A percentile compares a stretch with the other conserved stretches of the same genome.
phyloP scores from a whole-genome alignment of 202 grass and related monocot species.

The Carex sylvatica region DNA sequence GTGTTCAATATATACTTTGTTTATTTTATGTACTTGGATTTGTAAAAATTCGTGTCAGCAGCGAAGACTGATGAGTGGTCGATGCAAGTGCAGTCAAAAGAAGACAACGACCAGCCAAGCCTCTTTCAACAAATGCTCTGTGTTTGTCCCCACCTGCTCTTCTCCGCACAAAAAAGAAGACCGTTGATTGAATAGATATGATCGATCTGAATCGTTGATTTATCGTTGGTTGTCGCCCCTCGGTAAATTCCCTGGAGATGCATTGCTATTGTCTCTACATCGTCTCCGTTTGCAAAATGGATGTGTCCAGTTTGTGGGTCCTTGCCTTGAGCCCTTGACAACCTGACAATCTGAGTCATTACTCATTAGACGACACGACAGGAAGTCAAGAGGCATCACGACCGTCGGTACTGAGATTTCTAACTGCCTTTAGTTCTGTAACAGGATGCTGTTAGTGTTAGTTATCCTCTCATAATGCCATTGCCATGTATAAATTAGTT shows the following conservation, averaged over 20 bases:
- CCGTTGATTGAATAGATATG: background rate
- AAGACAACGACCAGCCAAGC: constrained; percentile 30
- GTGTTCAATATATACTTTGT: background rate
- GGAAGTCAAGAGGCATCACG: constrained; percentile 7
- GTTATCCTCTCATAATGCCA: too few relatives aligned
- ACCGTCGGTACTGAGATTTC: background rate
- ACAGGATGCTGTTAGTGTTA: too few relatives aligned
- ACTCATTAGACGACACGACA: too few relatives aligned
- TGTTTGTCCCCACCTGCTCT: background rate
- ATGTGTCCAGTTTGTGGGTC: background rate
- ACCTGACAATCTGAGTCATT: background rate
- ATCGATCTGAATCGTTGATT: background rate
- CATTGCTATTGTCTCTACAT: constrained; percentile 3
- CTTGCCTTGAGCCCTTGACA: too few relatives aligned
- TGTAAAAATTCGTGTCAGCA: constrained; percentile 18
- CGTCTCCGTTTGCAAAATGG: background rate
- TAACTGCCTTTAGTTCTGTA: too few relatives aligned
- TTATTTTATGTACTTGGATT: constrained; percentile 19
- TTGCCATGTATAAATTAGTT: too few relatives aligned
- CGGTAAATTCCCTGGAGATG: background rate
- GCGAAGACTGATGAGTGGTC: constrained; percentile 32
- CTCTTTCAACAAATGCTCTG: background rate
- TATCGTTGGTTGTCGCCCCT: background rate
- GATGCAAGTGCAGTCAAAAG: constrained; percentile 34
- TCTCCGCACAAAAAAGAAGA: background rate